Percentiles rank a stretch among this genome's conserved stretches.
These are phyloP conservation scores for Populus hybrid DNA, from an alignment of 441 rosid genomes.

Conservation along the genomic window DNA sequence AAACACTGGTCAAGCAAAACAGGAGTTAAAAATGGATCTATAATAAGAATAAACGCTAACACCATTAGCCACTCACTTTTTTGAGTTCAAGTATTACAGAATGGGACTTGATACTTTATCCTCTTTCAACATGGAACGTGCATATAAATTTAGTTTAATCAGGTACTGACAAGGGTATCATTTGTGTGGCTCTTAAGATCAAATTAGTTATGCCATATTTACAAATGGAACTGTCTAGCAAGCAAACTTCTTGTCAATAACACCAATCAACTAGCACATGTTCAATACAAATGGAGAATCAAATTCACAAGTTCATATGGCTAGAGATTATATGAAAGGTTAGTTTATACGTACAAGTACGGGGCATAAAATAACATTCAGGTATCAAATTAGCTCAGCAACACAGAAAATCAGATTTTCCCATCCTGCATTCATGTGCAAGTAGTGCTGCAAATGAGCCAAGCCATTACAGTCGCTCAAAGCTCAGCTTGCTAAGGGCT, in stretches of 20 bases:
- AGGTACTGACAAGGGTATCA: background rate
- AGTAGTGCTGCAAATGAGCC: too few species aligned
- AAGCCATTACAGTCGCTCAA: too few species aligned
- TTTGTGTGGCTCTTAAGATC: background rate
- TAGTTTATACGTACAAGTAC: background rate
- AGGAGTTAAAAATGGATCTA: background rate
- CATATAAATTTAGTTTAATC: background rate
- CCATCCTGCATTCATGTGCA: background rate
- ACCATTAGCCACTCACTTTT: background rate
- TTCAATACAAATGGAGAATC: background rate
- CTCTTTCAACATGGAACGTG: background rate
- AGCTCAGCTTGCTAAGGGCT: too few species aligned
- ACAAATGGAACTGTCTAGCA: background rate
- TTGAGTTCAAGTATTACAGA: background rate
- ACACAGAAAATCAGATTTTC: background rate
- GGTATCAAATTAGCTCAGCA: background rate
- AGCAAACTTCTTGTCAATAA: background rate
- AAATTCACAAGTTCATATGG: background rate
- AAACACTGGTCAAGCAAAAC: slow-evolving; percentile 46
- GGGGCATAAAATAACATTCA: background rate
- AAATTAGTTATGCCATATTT: background rate
- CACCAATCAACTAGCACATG: background rate
- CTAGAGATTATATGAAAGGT: background rate
- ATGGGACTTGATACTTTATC: background rate
- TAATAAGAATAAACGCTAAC: background rate